Evolutionary conservation across 1,139 yeast species (phyloP).

Genomic region (Pichia sp.): DNA sequence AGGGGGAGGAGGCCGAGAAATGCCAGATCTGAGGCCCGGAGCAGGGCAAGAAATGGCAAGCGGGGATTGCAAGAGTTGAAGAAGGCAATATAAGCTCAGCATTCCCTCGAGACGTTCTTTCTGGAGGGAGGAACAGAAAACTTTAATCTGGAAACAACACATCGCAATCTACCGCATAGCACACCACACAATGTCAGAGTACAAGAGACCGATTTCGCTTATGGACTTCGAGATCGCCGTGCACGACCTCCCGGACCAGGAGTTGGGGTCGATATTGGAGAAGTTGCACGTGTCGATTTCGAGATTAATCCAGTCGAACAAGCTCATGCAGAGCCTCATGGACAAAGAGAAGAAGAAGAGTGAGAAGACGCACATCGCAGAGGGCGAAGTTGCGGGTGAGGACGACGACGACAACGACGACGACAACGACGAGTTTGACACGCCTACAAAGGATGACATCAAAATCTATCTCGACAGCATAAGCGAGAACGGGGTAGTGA

Average conservation of each 20-base stretch:
- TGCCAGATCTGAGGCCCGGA: too few species aligned
- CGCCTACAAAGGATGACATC: conserved; percentile 15
- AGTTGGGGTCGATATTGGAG: conserved; percentile 27
- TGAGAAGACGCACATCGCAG: too few species aligned
- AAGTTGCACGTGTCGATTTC: conserved; percentile 32
- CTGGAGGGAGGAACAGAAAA: too few species aligned
- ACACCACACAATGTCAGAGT: conserved; percentile 22
- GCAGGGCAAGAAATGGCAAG: too few species aligned
- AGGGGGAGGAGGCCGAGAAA: too few species aligned
- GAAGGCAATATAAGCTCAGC: too few species aligned
- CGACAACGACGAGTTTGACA: conserved; percentile 18
- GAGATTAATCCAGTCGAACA: conserved; percentile 35
- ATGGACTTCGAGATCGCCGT: conserved; percentile 36
- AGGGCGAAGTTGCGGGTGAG: too few species aligned
- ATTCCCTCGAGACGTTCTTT: too few species aligned
- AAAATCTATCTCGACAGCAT: conserved; percentile 18
- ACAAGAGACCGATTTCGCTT: conserved; percentile 34
- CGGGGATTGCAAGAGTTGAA: too few species aligned
- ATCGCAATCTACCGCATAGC: too few species aligned
- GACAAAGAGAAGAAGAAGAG: conserved; percentile 17
- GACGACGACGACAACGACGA: conserved; percentile 17
- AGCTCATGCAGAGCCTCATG: conserved; percentile 31
- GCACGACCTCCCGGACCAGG: conserved; percentile 32
- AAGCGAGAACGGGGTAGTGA: conserved; percentile 20
- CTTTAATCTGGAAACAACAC: too few species aligned